A percentile compares a stretch with the other conserved stretches of the same genome.
Conservation (phyloP, 495 filamentous ascomycete genomes). For the Alectoria sarmentosa region DNA sequence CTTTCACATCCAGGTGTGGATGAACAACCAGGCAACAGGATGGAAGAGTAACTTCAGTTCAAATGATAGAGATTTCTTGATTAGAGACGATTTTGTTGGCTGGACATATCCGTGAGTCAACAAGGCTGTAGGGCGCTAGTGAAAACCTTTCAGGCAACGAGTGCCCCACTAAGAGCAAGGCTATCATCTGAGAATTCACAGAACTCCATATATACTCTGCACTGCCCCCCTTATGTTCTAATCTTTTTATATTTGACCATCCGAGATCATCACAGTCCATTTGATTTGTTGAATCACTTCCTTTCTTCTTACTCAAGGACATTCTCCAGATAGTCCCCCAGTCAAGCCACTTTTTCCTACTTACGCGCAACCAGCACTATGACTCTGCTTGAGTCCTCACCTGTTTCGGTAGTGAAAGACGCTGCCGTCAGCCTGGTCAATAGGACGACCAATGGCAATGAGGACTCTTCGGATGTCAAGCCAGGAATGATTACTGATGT, state of each 20-base stretch:
- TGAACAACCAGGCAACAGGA: not conserved
- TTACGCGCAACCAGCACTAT: not conserved
- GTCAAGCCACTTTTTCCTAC: not conserved
- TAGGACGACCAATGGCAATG: not conserved
- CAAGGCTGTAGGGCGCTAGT: constrained; percentile 4
- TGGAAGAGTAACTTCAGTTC: too few species aligned
- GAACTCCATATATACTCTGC: not conserved
- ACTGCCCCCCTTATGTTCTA: not conserved
- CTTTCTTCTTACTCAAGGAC: not conserved
- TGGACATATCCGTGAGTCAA: not conserved
- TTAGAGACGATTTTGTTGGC: too few species aligned
- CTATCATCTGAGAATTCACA: not conserved
- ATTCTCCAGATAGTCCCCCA: not conserved
- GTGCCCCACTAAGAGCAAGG: not conserved
- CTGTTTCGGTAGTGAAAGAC: not conserved
- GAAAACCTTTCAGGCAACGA: not conserved
- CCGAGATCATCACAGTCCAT: not conserved
- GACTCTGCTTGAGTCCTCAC: not conserved
- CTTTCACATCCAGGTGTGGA: not conserved
- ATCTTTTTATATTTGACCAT: not conserved
- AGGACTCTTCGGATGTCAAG: not conserved
- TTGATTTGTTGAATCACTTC: not conserved
- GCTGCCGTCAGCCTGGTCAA: not conserved
- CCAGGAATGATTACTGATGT: constrained; percentile 24
- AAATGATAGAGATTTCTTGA: too few species aligned